A percentile compares a stretch with the other conserved stretches of the same genome.
These are phyloP conservation scores for Pyrenochaeta sp. DNA, from an alignment of 2,329 filamentous ascomycete genomes.

Conservation along the genomic window DNA sequence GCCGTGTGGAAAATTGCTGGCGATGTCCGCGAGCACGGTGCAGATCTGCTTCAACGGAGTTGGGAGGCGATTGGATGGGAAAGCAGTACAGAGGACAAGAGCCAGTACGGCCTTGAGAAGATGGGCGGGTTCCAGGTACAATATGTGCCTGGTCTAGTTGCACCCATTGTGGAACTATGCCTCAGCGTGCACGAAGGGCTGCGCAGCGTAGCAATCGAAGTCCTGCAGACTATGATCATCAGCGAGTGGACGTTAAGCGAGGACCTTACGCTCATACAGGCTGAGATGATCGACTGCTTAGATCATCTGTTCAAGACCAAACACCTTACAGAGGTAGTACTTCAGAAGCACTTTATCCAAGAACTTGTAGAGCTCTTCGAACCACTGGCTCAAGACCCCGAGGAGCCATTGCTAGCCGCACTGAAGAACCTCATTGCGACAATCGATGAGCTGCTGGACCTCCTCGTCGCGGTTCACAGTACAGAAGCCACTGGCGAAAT, in stretches of 20 bases:
- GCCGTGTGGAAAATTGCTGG: conserved; percentile 99
- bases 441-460: conserved; percentile 88
- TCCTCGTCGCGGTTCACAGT: conserved; percentile 88
- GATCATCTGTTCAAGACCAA: conserved; percentile 91
- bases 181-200: conserved; percentile 94
- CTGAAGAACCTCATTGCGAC: conserved; percentile 82
- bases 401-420: conserved; percentile 78
- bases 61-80: conserved; percentile 99
- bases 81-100: conserved; percentile 78
- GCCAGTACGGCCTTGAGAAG: conserved; percentile 78
- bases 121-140: conserved; percentile 98
- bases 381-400: conserved; percentile 69
- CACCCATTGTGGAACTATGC: conserved; percentile 91
- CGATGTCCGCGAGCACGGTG: conserved; percentile 91
- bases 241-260: conserved; percentile 97
- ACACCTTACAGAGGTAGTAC: conserved; percentile 83
- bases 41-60: conserved; percentile 80
- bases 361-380: conserved; percentile 86
- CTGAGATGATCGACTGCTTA: conserved; percentile 94
- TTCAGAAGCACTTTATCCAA: conserved; percentile 90
- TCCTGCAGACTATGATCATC: conserved; percentile 97
- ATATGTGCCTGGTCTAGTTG: conserved; percentile 91
- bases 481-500: conserved; percentile 77
- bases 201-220: conserved; percentile 87
- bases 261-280: conserved; percentile 89